Base-by-base conservation (phyloP, 2,329 filamentous ascomycete species). In the Lojkania enalia region DNA sequence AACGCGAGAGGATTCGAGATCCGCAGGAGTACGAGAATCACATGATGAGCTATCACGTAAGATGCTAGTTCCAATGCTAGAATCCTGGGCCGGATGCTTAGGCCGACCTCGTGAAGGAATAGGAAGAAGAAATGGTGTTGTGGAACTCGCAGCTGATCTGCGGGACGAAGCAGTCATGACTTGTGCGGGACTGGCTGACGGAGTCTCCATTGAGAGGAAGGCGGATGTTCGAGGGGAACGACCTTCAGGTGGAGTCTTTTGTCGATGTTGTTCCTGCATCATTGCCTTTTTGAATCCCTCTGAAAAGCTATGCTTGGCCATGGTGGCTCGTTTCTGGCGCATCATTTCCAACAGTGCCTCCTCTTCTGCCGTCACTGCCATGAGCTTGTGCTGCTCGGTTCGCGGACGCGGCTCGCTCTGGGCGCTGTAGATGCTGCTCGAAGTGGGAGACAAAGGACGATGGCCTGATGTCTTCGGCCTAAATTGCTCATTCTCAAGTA, bases 291-390 rank as follows among this genome's bases (percentile, higher is more conserved):
- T 57, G 38, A 69, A 67, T 18, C 66, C 70, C 48, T 73, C 66
- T 1, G 65, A 55, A 44, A 67, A 69, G 37, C 61, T 67, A 30
- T 69, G 61, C 51, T 74, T 70, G 19, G 66, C 66, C 74, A 76
- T 76, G 5, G 68, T 70, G 9, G 74, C 73, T 33, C 74, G 69
- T 54, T 77, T 77, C 44, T 70, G 67, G 5, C 75, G 72, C 73
- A 78, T 76, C 59, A 77, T 61, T 42, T 77, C 75, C 25, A 78
- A 51, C 12, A 78, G 54, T 18, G 72, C 71, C 57, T 76, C 75
- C 53, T 78, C 75, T 54, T 78, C 75, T 42, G 74, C 67, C 1
- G 74, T 76, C 13, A 78, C 74, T 20, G 72, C 71, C 70, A 78
- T 76, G 20, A 71, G 55, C 45, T 70, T 71, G 29, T 60, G 66